Evolutionary conservation across 164 flowering plant species (phyloP).

Genomic region (Vitis rotundifolia): DNA sequence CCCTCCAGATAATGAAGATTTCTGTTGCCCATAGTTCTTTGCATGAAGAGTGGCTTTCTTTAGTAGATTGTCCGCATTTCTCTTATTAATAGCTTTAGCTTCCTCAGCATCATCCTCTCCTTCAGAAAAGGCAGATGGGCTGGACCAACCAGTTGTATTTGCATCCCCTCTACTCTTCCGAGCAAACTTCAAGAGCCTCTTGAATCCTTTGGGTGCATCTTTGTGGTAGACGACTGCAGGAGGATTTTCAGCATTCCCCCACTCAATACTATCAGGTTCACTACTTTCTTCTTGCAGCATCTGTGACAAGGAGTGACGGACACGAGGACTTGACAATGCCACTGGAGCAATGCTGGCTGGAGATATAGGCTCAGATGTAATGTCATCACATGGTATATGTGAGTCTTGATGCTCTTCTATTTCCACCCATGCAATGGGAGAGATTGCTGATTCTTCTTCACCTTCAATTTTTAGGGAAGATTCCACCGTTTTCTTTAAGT

Average conservation of each 20-base stretch:
- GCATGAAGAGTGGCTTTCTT: slow-evolving; percentile 60
- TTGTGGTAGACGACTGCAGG: slow-evolving; percentile 71
- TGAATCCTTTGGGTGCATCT: slow-evolving; percentile 86
- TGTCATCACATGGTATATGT: slow-evolving; percentile 24
- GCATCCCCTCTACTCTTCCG: slow-evolving; percentile 75
- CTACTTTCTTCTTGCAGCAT: slow-evolving; percentile 87
- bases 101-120: slow-evolving; percentile 88
- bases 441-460: slow-evolving; percentile 59
- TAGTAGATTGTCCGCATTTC: slow-evolving; percentile 53
- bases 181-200: slow-evolving; percentile 86
- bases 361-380: slow-evolving; percentile 27
- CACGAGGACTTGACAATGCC: slow-evolving; percentile 51
- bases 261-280: slow-evolving; percentile 67
- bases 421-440: slow-evolving; percentile 81
- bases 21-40: slow-evolving; percentile 46
- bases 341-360: slow-evolving; percentile 35
- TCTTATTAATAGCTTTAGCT: slow-evolving; percentile 43
- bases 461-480: slow-evolving; percentile 28
- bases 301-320: slow-evolving; percentile 88
- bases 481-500: slow-evolving; percentile 21
- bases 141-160: slow-evolving; percentile 64
- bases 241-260: slow-evolving; percentile 91
- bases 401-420: slow-evolving; percentile 51
- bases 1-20: slow-evolving; percentile 29
- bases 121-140: slow-evolving; percentile 74